Evolutionary conservation across 2,329 filamentous ascomycete species (phyloP).

Genomic region (Podosphaera fusca): DNA sequence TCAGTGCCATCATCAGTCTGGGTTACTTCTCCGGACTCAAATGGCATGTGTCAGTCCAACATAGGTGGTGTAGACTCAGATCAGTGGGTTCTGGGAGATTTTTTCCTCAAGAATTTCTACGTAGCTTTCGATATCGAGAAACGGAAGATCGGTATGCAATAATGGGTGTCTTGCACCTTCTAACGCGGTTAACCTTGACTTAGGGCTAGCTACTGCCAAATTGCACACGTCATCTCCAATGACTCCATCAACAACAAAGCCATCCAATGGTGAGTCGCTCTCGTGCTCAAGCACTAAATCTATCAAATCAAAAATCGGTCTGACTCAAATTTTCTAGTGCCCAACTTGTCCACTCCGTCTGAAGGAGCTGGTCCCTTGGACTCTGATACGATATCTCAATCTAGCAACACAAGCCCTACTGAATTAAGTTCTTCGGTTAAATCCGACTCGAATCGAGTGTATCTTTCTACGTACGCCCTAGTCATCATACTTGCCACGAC

Average conservation of each 20-base stretch:
- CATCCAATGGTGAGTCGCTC: conserved; percentile 4
- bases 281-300: not conserved
- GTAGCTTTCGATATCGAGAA: conserved; percentile 59
- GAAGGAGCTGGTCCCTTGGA: too few species aligned
- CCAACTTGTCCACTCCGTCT: too few species aligned
- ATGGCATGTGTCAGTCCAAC: conserved; percentile 39
- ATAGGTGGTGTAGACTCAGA: conserved; percentile 37
- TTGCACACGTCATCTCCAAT: conserved; percentile 2
- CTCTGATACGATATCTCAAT: too few species aligned
- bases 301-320: not conserved
- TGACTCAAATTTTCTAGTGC: too few species aligned
- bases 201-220: conserved; percentile 9
- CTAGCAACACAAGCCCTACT: too few species aligned
- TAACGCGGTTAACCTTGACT: conserved; percentile 3
- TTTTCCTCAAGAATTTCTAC: conserved; percentile 81
- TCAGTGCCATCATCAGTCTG: conserved; percentile 49
- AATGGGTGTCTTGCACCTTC: not conserved
- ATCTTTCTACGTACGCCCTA: too few species aligned
- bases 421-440: too few species aligned
- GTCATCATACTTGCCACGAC: too few species aligned
- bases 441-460: too few species aligned
- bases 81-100: conserved; percentile 61
- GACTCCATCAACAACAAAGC: conserved; percentile 2
- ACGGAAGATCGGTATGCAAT: conserved; percentile 32
- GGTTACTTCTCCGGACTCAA: conserved; percentile 21